phyloP scores from a whole-genome alignment of 164 flowering plant genomes.

The Hamamelis virginiana region DNA sequence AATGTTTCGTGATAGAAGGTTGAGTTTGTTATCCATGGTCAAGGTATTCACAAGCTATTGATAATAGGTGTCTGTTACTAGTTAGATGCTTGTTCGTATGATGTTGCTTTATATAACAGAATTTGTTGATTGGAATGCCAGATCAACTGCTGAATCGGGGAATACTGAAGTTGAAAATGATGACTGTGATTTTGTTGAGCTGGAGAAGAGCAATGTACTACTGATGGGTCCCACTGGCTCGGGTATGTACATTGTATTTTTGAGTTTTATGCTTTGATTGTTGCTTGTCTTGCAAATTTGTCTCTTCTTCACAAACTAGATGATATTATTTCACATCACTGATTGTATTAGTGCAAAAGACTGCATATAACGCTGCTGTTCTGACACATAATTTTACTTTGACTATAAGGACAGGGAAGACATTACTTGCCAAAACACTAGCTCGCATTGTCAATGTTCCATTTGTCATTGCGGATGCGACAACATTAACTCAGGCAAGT shows the following conservation, averaged over 20 bases:
- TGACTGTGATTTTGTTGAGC: conserved; percentile 29
- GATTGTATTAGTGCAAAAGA: neutral
- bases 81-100: neutral
- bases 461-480: conserved; percentile 45
- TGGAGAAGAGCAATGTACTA: conserved; percentile 51
- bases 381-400: conserved; percentile 11
- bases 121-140: conserved; percentile 15
- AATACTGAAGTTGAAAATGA: conserved; percentile 18
- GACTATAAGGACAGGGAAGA: conserved; percentile 42
- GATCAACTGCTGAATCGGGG: conserved; percentile 15
- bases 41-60: neutral
- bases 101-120: neutral
- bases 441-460: conserved; percentile 52
- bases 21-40: neutral
- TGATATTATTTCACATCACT: neutral
- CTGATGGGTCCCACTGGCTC: conserved; percentile 53
- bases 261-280: neutral
- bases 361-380: neutral
- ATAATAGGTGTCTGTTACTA: neutral
- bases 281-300: neutral
- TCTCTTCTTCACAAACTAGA: neutral
- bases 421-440: conserved; percentile 48
- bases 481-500: conserved; percentile 46
- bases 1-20: neutral
- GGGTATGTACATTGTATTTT: conserved; percentile 19